Conservation (phyloP, 2,329 filamentous ascomycete genomes). For the Setomelanomma holmii region DNA sequence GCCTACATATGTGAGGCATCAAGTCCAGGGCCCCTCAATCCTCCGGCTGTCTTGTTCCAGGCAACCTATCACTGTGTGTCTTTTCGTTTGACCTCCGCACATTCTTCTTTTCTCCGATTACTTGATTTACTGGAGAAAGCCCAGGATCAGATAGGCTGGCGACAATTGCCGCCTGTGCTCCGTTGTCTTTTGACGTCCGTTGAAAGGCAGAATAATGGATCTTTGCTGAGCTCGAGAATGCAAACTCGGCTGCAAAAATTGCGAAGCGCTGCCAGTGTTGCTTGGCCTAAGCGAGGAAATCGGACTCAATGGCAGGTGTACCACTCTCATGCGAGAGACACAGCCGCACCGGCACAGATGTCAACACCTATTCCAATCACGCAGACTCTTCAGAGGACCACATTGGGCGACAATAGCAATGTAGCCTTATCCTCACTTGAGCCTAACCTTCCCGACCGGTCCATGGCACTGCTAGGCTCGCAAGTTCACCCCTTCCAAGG, state of each 20-base stretch:
- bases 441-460: slow-evolving; percentile 18
- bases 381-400: no score
- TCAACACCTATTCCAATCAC: slow-evolving; percentile 16
- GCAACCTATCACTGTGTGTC: slow-evolving; percentile 34
- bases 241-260: slow-evolving; percentile 28
- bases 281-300: slow-evolving; percentile 12
- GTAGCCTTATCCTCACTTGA: slow-evolving; percentile 13
- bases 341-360: slow-evolving; percentile 14
- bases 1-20: slow-evolving; percentile 24
- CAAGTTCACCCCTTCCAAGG: slow-evolving; percentile 9
- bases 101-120: slow-evolving; percentile 22
- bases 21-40: slow-evolving; percentile 23
- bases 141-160: slow-evolving; percentile 27
- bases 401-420: not conserved
- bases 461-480: slow-evolving; percentile 6
- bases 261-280: slow-evolving; percentile 14
- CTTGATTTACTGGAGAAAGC: slow-evolving; percentile 36
- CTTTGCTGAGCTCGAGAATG: slow-evolving; percentile 18
- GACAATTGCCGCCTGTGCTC: slow-evolving; percentile 37
- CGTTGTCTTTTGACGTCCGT: slow-evolving; percentile 33
- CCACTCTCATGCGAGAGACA: not conserved
- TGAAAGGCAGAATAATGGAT: slow-evolving; percentile 18
- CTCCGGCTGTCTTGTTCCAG: slow-evolving; percentile 37
- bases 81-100: slow-evolving; percentile 30
- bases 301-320: slow-evolving; percentile 1